Conservation (phyloP, 2,329 filamentous ascomycete genomes). For the Camillea tinctor region DNA sequence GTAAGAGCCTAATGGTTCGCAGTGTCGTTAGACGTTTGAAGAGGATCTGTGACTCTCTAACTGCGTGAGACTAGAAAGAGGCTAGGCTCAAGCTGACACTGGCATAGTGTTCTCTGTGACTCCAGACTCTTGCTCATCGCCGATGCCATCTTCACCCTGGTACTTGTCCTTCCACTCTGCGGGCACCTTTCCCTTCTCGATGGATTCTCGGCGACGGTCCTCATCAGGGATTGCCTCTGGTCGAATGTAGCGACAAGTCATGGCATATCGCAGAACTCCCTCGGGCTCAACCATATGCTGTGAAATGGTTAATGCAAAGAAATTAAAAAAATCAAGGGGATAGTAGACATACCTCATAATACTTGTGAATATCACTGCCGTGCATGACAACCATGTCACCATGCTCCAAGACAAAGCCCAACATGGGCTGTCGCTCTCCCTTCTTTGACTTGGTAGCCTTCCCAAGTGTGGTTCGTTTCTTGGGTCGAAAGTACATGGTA, state of each 20-base stretch:
- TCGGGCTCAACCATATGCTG: slow-evolving; percentile 14
- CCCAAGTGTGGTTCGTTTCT: slow-evolving; percentile 34
- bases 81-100: no score
- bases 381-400: slow-evolving; percentile 67
- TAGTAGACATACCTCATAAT: slow-evolving; percentile 48
- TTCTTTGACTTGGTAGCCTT: slow-evolving; percentile 30
- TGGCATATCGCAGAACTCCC: slow-evolving; percentile 14
- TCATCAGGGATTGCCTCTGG: slow-evolving; percentile 14
- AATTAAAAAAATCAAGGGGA: neutral
- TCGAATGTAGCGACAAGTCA: slow-evolving; percentile 19
- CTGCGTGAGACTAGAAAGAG: no score
- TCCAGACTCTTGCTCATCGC: no score
- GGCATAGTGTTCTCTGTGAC: no score
- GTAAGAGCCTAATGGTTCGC: no score
- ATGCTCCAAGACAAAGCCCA: slow-evolving; percentile 50
- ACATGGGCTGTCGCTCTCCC: slow-evolving; percentile 20
- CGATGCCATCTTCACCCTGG: slow-evolving; percentile 5
- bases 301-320: neutral
- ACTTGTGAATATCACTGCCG: slow-evolving; percentile 55
- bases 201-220: slow-evolving; percentile 7
- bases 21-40: no score
- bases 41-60: no score
- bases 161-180: slow-evolving; percentile 13
- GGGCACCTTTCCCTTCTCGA: slow-evolving; percentile 13
- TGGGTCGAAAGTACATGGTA: slow-evolving; percentile 57